Evolutionary conservation across 2,329 filamentous ascomycete genomes (phyloP).

Genomic region (Scedosporium boydii): DNA sequence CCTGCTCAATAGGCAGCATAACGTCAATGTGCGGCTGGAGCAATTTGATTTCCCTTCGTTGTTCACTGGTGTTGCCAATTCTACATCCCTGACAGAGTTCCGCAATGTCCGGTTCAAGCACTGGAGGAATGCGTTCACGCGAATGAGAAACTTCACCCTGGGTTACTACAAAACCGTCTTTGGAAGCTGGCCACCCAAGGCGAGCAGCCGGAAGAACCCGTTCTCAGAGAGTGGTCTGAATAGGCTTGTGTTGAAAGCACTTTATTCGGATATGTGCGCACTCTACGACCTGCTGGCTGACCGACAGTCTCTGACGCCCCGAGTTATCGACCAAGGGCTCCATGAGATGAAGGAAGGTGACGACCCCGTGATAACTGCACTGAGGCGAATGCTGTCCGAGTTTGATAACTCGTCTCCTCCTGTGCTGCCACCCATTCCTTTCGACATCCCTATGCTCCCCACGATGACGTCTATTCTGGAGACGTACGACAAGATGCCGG

Average conservation of each 20-base stretch:
- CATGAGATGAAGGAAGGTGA: slow-evolving; percentile 38
- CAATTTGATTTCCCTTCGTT: slow-evolving; percentile 87
- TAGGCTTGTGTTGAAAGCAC: slow-evolving; percentile 65
- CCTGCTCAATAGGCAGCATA: slow-evolving; percentile 61
- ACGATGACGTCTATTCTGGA: slow-evolving; percentile 55
- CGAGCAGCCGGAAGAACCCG: slow-evolving; percentile 81
- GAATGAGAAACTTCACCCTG: slow-evolving; percentile 65
- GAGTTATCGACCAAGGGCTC: slow-evolving; percentile 49
- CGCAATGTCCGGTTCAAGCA: slow-evolving; percentile 72
- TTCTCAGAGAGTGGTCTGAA: slow-evolving; percentile 83
- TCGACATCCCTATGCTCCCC: slow-evolving; percentile 74
- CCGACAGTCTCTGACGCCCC: slow-evolving; percentile 65
- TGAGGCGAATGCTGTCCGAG: slow-evolving; percentile 74
- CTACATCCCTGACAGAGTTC: slow-evolving; percentile 66
- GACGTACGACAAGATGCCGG: slow-evolving; percentile 53
- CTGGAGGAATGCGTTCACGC: slow-evolving; percentile 68
- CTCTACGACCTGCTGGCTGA: slow-evolving; percentile 87
- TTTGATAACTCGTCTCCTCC: slow-evolving; percentile 85
- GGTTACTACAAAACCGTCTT: slow-evolving; percentile 53
- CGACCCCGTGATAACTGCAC: slow-evolving; percentile 54
- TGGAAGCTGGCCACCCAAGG: slow-evolving; percentile 80
- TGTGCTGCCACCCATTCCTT: slow-evolving; percentile 83
- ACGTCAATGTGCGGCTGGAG: slow-evolving; percentile 63
- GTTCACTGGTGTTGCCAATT: slow-evolving; percentile 80
- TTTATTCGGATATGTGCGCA: slow-evolving; percentile 79